phyloP scores from a whole-genome alignment of 257 asterid species.

The Scutellaria baicalensis region DNA sequence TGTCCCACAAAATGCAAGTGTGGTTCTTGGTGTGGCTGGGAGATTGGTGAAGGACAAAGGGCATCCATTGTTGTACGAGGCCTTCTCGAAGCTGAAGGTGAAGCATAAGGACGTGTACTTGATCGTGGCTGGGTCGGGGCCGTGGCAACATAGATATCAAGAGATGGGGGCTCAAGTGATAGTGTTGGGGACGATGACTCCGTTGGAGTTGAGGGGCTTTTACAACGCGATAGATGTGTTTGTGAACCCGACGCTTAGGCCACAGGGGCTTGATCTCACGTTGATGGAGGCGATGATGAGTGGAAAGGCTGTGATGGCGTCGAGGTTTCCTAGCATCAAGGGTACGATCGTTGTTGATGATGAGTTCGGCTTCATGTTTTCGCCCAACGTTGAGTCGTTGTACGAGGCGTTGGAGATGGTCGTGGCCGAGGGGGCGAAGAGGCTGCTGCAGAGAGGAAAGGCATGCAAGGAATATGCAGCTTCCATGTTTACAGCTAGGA shows the following conservation, averaged over 20 bases:
- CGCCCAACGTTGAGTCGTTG: constrained; percentile 69
- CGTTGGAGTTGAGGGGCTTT: constrained; percentile 43
- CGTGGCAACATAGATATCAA: constrained; percentile 66
- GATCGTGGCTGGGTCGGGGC: constrained; percentile 92
- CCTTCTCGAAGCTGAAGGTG: constrained; percentile 49
- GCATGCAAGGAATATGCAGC: constrained; percentile 68
- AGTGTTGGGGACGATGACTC: constrained; percentile 67
- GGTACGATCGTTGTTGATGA: constrained; percentile 73
- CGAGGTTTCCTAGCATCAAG: constrained; percentile 85
- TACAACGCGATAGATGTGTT: constrained; percentile 76
- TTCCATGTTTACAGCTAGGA: constrained; percentile 76
- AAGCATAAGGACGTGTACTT: constrained; percentile 46
- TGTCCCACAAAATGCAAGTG: constrained; percentile 51
- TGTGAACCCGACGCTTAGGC: constrained; percentile 88
- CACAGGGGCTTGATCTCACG: constrained; percentile 93
- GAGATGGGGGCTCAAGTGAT: constrained; percentile 68
- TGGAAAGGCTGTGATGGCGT: constrained; percentile 89
- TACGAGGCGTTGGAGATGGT: constrained; percentile 57
- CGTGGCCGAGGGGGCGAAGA: constrained; percentile 55
- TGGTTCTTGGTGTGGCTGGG: constrained; percentile 89
- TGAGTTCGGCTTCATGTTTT: constrained; percentile 79
- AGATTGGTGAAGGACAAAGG: constrained; percentile 90
- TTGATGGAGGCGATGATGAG: constrained; percentile 95
- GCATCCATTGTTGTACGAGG: constrained; percentile 72
- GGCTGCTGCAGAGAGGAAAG: constrained; percentile 64